These are phyloP conservation scores for Leccinum discolor DNA, from an alignment of 1,284 basidiomycete genomes.

Conservation along the genomic window DNA sequence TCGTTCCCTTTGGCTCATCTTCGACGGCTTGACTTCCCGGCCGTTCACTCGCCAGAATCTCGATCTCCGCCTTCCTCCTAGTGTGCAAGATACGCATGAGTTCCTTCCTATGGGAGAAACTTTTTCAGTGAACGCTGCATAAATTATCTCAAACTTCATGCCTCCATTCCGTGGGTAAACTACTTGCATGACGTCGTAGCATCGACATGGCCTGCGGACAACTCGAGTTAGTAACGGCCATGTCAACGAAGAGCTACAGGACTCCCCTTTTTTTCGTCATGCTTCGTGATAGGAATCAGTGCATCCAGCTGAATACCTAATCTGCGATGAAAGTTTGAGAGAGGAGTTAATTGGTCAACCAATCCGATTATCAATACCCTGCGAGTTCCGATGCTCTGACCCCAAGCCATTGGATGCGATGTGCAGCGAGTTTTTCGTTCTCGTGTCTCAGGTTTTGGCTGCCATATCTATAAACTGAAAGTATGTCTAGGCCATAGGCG, in stretches of 20 bases:
- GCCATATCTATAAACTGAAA: conserved; percentile 82
- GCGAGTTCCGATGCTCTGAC: conserved; percentile 69
- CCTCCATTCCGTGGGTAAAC: conserved; percentile 73
- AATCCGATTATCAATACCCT: conserved; percentile 39
- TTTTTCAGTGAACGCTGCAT: background rate
- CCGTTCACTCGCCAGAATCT: conserved; percentile 52
- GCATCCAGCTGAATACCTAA: conserved; percentile 59
- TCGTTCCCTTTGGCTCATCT: conserved; percentile 12
- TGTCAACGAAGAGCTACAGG: conserved; percentile 3
- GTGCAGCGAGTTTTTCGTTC: conserved; percentile 59
- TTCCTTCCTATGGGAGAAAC: conserved; percentile 56
- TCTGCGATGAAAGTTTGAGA: conserved; percentile 37
- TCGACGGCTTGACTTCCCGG: conserved; percentile 4
- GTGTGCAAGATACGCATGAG: conserved; percentile 77
- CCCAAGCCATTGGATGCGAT: conserved; percentile 77
- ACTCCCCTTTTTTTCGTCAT: conserved; percentile 74
- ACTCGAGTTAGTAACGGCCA: conserved; percentile 2
- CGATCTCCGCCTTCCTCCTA: conserved; percentile 88
- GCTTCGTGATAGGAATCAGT: conserved; percentile 68
- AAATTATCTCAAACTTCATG: conserved; percentile 35
- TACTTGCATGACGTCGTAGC: conserved; percentile 45
- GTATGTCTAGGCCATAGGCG: conserved; percentile 87
- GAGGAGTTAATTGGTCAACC: background rate
- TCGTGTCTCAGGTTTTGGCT: conserved; percentile 67
- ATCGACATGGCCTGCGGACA: conserved; percentile 63